phyloP scores from a whole-genome alignment of 2,329 filamentous ascomycete genomes.

The Neonectria ditissima region DNA sequence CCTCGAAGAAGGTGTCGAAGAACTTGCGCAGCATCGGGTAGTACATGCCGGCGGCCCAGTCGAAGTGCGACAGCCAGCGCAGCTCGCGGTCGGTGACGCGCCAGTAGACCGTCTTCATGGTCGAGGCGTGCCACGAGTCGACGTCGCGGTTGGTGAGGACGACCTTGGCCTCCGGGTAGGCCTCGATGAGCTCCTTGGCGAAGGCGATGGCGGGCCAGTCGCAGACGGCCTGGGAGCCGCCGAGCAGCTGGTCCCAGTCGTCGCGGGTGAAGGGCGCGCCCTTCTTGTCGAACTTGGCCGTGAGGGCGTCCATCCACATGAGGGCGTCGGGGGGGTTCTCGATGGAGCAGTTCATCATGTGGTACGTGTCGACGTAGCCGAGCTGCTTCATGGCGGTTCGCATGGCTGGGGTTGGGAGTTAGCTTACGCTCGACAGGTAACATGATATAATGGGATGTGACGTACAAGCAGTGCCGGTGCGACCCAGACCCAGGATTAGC shows the following conservation, averaged over 20 bases:
- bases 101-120: constrained; percentile 77
- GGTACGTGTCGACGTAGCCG: constrained; percentile 77
- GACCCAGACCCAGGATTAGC: constrained; percentile 75
- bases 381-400: constrained; percentile 73
- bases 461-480: constrained; percentile 78
- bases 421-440: background rate
- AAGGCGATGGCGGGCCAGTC: constrained; percentile 78
- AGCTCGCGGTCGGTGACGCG: constrained; percentile 72
- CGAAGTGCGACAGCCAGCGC: constrained; percentile 52
- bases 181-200: constrained; percentile 75
- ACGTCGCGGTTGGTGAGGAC: constrained; percentile 75
- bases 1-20: constrained; percentile 76
- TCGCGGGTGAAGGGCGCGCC: constrained; percentile 67
- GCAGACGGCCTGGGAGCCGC: constrained; percentile 74
- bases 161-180: constrained; percentile 79
- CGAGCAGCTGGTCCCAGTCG: constrained; percentile 77
- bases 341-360: constrained; percentile 78
- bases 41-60: constrained; percentile 76
- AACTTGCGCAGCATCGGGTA: constrained; percentile 78
- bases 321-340: constrained; percentile 70
- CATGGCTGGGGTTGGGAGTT: constrained; percentile 60
- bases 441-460: constrained; percentile 28
- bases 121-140: constrained; percentile 71
- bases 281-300: constrained; percentile 58
- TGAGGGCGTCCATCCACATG: constrained; percentile 77